Base-by-base conservation (phyloP, 371 early-diverging fungal genomes). In the Mucor racemosus region DNA sequence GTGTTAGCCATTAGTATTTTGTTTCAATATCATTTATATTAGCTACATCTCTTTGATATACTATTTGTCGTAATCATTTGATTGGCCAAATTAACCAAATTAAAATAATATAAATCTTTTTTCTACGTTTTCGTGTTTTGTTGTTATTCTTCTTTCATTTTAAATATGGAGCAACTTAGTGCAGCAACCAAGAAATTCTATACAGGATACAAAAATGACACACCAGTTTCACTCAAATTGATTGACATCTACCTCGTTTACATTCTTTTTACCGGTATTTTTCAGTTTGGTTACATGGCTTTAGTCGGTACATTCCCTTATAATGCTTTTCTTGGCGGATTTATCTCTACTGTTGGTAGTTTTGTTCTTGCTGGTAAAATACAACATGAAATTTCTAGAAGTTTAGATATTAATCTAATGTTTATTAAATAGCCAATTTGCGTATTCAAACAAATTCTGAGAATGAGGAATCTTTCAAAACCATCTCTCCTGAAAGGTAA, bases 311-410 rank as follows among this genome's bases (percentile, higher is more conserved):
- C 93, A 35, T 97, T 88, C 74, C 99, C 99, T n/a, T 98, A 95
- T 82, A 98, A 98, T 80, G 93, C 98, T 26, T 98, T 98, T 77
- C 78, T 99, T 68, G 93, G 97, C 11, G 96, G 95, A 17, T 99
- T 99, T 81, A 92, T 92, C 68, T 89, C 92, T 5, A 91, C 94
- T 10, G 96, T 97, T 21, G 97, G 96, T 11, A 85, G 88, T 63
- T 99, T 99, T 80, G 94, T 95, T n/a, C 88, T 97, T 66, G 94
- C 95, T 14, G 96, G 94, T 92, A 77, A 65, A 10, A 34, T 35
- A 4, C 0, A 34, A 17, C 15, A 13, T 7, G 39, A 17, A 34
- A 9, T 38, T 1, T 46, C 33, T n/a, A 8, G 17, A 5, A 58
- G 26, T 3, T 3, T 26, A 26, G 1, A 26, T 26, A 26, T 26